These are phyloP conservation scores for Ophiostoma populinum DNA, from an alignment of 2,329 filamentous ascomycete species.

Conservation along the genomic window DNA sequence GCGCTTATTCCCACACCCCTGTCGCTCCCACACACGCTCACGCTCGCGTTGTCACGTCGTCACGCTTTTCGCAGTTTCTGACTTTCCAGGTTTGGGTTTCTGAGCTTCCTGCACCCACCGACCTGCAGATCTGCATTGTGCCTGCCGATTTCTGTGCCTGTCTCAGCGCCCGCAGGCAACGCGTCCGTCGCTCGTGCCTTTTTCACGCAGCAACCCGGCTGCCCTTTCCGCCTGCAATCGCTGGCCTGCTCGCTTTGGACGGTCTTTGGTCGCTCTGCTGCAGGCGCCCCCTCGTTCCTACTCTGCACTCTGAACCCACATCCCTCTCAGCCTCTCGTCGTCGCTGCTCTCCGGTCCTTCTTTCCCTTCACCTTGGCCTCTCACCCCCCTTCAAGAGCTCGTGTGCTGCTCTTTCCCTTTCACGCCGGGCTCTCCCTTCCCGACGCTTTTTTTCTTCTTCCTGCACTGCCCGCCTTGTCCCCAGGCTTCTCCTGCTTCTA, in stretches of 20 bases:
- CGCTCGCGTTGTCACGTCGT: no score
- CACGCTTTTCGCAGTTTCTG: no score
- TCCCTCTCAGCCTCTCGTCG: slow-evolving; percentile 2
- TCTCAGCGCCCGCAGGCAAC: slow-evolving; percentile 1
- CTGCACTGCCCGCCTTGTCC: background rate
- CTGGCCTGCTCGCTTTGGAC: no score
- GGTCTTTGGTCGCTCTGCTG: no score
- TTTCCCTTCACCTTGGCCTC: background rate
- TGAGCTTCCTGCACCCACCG: no score
- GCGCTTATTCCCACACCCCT: no score
- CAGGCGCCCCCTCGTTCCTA: background rate
- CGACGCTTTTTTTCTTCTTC: background rate
- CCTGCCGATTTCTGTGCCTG: slow-evolving; percentile 1
- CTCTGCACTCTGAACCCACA: background rate
- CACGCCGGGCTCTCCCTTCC: background rate
- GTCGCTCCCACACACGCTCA: no score
- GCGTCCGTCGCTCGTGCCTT: background rate
- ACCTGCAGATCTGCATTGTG: slow-evolving; percentile 1
- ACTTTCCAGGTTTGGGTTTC: no score
- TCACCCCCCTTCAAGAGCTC: background rate
- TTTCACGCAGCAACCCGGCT: background rate
- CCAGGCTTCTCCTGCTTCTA: background rate
- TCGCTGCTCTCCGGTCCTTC: background rate
- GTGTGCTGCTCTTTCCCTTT: background rate
- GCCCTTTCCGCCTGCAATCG: background rate